A percentile compares a stretch with the other conserved stretches of the same genome.
These are phyloP conservation scores for Lobulomyces angularis DNA, from an alignment of 192 early-diverging fungal genomes.

Conservation along the genomic window DNA sequence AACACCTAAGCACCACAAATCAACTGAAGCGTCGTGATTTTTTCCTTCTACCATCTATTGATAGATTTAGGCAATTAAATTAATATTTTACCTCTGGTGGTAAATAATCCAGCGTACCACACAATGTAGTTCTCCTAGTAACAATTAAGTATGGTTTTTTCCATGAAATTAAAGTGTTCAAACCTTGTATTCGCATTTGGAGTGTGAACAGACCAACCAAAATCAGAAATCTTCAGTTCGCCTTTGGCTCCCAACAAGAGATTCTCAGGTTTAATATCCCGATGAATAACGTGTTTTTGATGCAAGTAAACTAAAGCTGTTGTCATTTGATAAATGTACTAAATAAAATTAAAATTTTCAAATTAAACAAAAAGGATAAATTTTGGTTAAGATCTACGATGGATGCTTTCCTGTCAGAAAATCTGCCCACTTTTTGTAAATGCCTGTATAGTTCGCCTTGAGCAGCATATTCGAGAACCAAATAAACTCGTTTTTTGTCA, in stretches of 20 bases:
- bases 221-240: constrained; percentile 72
- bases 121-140: constrained; percentile 54
- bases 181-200: constrained; percentile 40
- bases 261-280: constrained; percentile 78
- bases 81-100: too few species aligned
- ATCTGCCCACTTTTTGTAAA: constrained; percentile 40
- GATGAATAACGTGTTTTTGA: constrained; percentile 61
- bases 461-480: constrained; percentile 70
- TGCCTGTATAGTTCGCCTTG: constrained; percentile 70
- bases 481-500: constrained; percentile 60
- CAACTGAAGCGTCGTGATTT: constrained; percentile 52
- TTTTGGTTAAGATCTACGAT: constrained; percentile 23
- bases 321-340: constrained; percentile 66
- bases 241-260: constrained; percentile 54
- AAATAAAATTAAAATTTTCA: background rate
- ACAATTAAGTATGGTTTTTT: too few species aligned
- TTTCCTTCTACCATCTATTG: constrained; percentile 55
- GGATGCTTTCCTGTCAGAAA: constrained; percentile 52
- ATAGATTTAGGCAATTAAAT: too few species aligned
- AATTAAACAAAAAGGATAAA: background rate
- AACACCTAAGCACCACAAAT: constrained; percentile 69
- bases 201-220: constrained; percentile 75
- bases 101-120: constrained; percentile 73
- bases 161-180: too few species aligned
- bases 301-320: constrained; percentile 62